Evolutionary conservation across 2,329 filamentous ascomycete genomes (phyloP), one percentile per base, ranked within the genome.

Genomic region (Taxawa tesnikishii): DNA sequence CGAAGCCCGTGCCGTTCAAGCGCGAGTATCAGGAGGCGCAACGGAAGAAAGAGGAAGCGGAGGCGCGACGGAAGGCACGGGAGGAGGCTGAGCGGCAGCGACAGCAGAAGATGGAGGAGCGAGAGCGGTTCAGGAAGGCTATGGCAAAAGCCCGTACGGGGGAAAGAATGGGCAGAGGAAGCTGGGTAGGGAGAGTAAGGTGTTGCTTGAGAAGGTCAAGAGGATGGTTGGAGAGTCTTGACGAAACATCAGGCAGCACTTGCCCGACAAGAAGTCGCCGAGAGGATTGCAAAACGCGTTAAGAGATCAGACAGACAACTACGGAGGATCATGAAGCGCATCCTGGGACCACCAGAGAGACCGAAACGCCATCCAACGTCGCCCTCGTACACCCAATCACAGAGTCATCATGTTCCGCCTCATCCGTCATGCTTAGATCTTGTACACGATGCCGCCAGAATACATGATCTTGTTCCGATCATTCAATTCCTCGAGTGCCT

Each of bases 381-480:
- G n/a, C n/a, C n/a, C n/a, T n/a, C n/a, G n/a, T n/a, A 32, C 23
- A 32, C 28, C 21, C 29, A 15, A 31, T 31, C 29, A 31, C 18
- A 25, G 17, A 30, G 15, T 12, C 28, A n/a, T n/a, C n/a, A n/a
- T n/a, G n/a, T n/a, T n/a, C n/a, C n/a, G n/a, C n/a, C n/a, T n/a
- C n/a, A 26, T 32, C 21, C 21, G n/a, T 24, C 8, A 7, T 13
- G 10, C 30, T 38, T 41, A 59, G n/a, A 59, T 50, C 59, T 66
- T 67, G 42, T 67, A 68, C 36, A 67, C 60, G 31, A 66, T 59
- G 3, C 58, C 63, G 19, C 57, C 63, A 32, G 54, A 57, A 32
- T 51, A 75, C 82, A 98, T 98, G 51, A 98, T 77, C 63, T 88
- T 78, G 55, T 94, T 94, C 46, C 70, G 66, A 42, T 82, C 76